A percentile compares a stretch with the other conserved stretches of the same genome.
Evolutionary conservation across 2,329 filamentous ascomycete genomes (phyloP).

Genomic region (Sporothrix sp.): DNA sequence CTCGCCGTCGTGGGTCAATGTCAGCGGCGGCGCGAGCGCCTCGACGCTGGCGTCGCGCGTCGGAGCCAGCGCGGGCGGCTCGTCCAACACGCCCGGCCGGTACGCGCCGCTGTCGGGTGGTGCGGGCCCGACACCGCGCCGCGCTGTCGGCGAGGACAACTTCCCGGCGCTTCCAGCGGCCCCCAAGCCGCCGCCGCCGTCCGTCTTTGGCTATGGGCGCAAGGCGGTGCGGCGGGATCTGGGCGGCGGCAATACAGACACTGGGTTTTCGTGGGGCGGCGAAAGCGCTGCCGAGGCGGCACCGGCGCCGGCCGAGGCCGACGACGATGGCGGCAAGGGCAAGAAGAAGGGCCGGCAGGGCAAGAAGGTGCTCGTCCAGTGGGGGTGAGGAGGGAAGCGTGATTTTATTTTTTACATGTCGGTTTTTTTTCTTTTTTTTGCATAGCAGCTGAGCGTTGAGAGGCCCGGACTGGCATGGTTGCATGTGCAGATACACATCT

Average conservation of each 20-base stretch:
- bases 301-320: slow-evolving; percentile 22
- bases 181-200: slow-evolving; percentile 54
- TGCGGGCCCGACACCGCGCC: slow-evolving; percentile 4
- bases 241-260: slow-evolving; percentile 31
- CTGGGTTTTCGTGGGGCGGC: slow-evolving; percentile 45
- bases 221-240: slow-evolving; percentile 46
- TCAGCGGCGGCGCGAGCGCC: slow-evolving; percentile 12
- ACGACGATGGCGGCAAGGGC: slow-evolving; percentile 29
- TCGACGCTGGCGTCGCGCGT: slow-evolving; percentile 14
- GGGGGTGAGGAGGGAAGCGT: slow-evolving; percentile 35
- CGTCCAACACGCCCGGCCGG: neutral
- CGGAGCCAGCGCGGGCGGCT: slow-evolving; percentile 9
- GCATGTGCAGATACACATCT: neutral
- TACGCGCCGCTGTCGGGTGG: neutral
- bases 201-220: slow-evolving; percentile 51
- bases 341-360: slow-evolving; percentile 51
- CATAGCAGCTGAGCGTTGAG: too few relatives aligned
- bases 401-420: neutral
- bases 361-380: slow-evolving; percentile 53
- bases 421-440: too few relatives aligned
- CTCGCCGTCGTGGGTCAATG: slow-evolving; percentile 20
- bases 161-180: slow-evolving; percentile 80
- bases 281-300: slow-evolving; percentile 13
- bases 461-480: too few relatives aligned
- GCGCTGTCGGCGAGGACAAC: slow-evolving; percentile 41